Conservation (phyloP, 768 basidiomycete genomes). For the Russula vinacea region DNA sequence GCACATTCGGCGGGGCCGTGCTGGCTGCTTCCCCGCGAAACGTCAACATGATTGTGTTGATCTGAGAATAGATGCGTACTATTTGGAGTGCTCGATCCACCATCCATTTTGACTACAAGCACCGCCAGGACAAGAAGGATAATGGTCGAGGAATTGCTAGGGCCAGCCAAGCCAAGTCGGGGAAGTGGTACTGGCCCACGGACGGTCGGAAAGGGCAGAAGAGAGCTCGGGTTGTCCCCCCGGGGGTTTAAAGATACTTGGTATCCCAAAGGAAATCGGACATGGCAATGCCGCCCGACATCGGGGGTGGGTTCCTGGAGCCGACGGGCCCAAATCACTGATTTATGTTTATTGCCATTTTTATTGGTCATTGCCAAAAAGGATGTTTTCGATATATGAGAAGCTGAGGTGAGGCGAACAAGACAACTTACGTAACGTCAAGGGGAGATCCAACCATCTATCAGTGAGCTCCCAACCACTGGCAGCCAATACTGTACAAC, state of each 20-base stretch:
- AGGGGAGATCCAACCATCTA: neutral
- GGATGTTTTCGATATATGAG: too few relatives aligned
- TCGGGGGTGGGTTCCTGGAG: neutral
- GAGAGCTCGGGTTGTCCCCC: neutral
- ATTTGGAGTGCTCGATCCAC: neutral
- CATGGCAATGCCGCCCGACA: neutral
- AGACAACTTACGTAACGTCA: too few relatives aligned
- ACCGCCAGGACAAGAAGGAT: neutral
- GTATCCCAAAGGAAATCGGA: neutral
- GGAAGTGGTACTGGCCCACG: neutral
- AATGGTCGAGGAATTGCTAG: neutral
- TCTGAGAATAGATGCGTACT: conserved; percentile 1
- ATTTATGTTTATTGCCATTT: neutral
- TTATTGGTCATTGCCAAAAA: too few relatives aligned
- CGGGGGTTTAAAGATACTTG: neutral
- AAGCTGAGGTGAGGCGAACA: neutral
- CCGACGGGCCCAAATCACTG: neutral
- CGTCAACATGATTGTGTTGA: neutral
- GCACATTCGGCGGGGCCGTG: neutral
- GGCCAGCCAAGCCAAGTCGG: neutral
- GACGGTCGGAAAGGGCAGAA: neutral
- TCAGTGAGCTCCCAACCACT: neutral
- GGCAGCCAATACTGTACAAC: neutral
- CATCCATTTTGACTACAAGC: neutral
- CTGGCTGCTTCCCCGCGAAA: neutral